Conservation (phyloP, 352 stramenopile genomes). For the Phytophthora sp. region DNA sequence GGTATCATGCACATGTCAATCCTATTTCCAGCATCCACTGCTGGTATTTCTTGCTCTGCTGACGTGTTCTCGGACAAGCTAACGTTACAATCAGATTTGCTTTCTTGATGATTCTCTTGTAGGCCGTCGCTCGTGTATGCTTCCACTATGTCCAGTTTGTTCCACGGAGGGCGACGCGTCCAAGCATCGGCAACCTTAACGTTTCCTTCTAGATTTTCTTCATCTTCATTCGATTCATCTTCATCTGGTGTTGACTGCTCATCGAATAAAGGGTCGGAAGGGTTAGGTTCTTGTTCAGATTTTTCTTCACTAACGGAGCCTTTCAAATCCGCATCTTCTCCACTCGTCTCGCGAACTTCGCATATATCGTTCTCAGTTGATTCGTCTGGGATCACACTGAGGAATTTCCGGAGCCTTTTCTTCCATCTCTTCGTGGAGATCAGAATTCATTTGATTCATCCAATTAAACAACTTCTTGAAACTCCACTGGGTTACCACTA, state of each 20-base stretch:
- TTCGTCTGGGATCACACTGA: not conserved
- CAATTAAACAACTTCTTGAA: not conserved
- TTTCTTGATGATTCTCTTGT: not conserved
- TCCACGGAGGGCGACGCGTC: not conserved
- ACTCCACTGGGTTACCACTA: not conserved
- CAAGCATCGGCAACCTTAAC: not conserved
- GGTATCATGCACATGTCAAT: conserved; percentile 14
- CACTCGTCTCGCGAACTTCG: too few species aligned
- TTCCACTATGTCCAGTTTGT: conserved; percentile 1
- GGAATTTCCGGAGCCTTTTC: not conserved
- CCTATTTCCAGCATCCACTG: not conserved
- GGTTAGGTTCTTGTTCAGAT: too few species aligned
- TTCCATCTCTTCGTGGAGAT: not conserved
- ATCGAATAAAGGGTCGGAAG: not conserved
- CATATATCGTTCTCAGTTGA: too few species aligned
- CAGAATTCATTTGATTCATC: not conserved
- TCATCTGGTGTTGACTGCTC: not conserved
- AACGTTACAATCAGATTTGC: not conserved
- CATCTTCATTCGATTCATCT: not conserved
- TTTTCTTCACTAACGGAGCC: not conserved
- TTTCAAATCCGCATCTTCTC: not conserved
- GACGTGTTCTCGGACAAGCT: too few species aligned
- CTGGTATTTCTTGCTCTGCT: not conserved
- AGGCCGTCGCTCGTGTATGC: not conserved
- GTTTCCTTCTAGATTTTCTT: not conserved